Base-by-base conservation (phyloP, 2,329 filamentous ascomycete species). In the Alternaria ethzedia region DNA sequence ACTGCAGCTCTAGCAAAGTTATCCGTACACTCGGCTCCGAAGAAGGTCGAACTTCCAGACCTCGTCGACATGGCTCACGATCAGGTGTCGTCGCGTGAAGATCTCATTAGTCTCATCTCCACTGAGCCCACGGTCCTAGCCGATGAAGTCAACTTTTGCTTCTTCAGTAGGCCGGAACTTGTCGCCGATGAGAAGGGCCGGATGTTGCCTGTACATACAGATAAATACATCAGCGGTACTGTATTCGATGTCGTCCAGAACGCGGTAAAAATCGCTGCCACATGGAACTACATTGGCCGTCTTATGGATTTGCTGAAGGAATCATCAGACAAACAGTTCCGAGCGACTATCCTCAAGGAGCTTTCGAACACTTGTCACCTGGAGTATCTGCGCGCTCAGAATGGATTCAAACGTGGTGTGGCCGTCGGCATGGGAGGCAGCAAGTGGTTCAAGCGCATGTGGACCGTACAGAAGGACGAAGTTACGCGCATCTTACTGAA, bases 121-220 rank as follows among this genome's bases (percentile, higher is more conserved):
- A 69, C 55, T 1, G 63, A 69, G 45, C 61, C 67, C 12, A 60
- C 56, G 4, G 43, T 68, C 12, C 62, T 65, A 17, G 49, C 65
- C 9, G 44, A 66, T 36, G 63, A 63, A 26, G 79, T 83, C 64
- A 81, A 81, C 28, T 41, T 66, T 7, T 77, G 71, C 59, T 83
- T 83, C 67, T 82, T 77, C 59, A 83, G 74, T 57, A 74, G 77
- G 2, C 80, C 81, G 0, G 82, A 85, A 62, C 74, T 84, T 4
- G 60, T 86, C 0, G 63, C 74, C 0, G 84, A 86, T 54, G 82
- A 85, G 45, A 82, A 80, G 54, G 84, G 84, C 2, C 78, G 80
- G 2, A 62, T 49, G 0, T 49, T 83, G 3, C 79, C 81, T 1
- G 70, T 76, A 1, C 60, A 77, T n/a, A 81, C 79, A 0, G 82